Percentiles rank a stretch among this genome's conserved stretches.
Conservation (phyloP, 495 filamentous ascomycete genomes). For the Trypethelium eluteriae region DNA sequence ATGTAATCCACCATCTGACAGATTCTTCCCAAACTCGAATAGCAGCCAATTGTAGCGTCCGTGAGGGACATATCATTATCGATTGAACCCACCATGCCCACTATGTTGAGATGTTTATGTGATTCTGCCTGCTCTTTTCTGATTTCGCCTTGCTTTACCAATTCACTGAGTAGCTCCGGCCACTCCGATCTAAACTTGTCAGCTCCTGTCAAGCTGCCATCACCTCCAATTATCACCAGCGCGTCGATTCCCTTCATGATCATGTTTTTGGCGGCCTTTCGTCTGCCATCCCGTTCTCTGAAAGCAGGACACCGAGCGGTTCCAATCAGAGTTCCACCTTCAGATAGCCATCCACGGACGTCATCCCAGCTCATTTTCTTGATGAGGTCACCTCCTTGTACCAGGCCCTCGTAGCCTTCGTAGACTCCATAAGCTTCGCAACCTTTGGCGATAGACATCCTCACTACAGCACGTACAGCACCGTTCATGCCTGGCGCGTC, state of each 20-base stretch:
- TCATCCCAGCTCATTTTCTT: slow-evolving; percentile 84
- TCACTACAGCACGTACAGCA: slow-evolving; percentile 84
- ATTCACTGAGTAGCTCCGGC: slow-evolving; percentile 75
- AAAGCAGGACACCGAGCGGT: slow-evolving; percentile 88
- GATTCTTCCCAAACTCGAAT: slow-evolving; percentile 83
- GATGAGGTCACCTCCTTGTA: slow-evolving; percentile 82
- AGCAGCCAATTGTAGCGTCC: slow-evolving; percentile 95
- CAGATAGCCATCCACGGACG: slow-evolving; percentile 87
- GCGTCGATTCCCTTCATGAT: slow-evolving; percentile 89
- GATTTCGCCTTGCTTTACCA: slow-evolving; percentile 63
- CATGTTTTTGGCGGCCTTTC: slow-evolving; percentile 87
- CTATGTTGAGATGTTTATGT: slow-evolving; percentile 82
- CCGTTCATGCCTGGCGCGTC: slow-evolving; percentile 99
- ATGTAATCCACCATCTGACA: slow-evolving; percentile 94
- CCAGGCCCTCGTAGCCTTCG: slow-evolving; percentile 95
- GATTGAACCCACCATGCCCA: slow-evolving; percentile 91
- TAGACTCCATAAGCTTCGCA: slow-evolving; percentile 86
- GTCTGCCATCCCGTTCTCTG: slow-evolving; percentile 72
- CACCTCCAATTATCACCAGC: slow-evolving; percentile 92
- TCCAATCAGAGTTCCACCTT: slow-evolving; percentile 94
- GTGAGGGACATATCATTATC: slow-evolving; percentile 98
- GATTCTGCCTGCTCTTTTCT: slow-evolving; percentile 59
- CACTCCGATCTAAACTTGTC: slow-evolving; percentile 90
- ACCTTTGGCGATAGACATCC: slow-evolving; percentile 77
- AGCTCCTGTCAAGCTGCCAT: slow-evolving; percentile 93